phyloP scores from a whole-genome alignment of 768 basidiomycete genomes.

The Pholiota microspora region DNA sequence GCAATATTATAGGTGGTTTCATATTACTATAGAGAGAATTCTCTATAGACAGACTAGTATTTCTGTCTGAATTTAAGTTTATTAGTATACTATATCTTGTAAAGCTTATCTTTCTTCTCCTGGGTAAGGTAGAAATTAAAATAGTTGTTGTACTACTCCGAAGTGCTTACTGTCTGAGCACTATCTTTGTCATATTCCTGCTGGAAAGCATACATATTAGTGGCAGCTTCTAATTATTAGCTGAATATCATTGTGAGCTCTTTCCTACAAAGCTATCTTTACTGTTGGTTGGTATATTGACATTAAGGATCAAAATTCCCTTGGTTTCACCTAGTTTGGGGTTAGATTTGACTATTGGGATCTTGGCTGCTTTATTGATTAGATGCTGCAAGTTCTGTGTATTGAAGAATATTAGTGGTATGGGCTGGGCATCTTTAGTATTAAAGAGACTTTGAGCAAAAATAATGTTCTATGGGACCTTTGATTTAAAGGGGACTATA shows the following conservation, averaged over 20 bases:
- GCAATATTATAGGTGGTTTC: neutral
- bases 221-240: neutral
- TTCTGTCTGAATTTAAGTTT: neutral
- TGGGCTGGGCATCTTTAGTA: neutral
- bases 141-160: neutral
- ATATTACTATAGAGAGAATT: neutral
- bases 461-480: neutral
- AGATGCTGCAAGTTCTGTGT: neutral
- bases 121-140: neutral
- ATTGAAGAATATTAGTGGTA: neutral
- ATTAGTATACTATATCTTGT: neutral
- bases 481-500: neutral
- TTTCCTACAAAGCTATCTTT: neutral
- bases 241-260: neutral
- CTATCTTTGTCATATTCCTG: neutral
- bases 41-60: neutral
- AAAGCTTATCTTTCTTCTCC: neutral
- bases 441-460: neutral
- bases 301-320: neutral
- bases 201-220: neutral
- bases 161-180: neutral
- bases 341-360: neutral
- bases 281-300: neutral
- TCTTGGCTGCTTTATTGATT: neutral
- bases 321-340: neutral